Conservation (phyloP, 164 flowering plant species). For the grape (Vitis vinifera) region DNA sequence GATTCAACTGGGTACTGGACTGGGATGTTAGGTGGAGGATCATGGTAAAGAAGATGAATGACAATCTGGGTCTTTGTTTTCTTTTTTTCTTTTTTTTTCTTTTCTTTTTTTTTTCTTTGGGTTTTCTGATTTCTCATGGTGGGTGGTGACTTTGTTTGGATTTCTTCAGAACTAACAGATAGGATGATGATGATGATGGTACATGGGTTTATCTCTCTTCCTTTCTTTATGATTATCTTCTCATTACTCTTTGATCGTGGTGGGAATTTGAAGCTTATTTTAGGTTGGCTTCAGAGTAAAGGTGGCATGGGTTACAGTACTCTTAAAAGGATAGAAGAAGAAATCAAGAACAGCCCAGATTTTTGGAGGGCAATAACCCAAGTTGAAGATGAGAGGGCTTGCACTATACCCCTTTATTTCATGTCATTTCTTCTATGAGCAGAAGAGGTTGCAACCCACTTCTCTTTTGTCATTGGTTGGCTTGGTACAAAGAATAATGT, state of each 20-base stretch:
- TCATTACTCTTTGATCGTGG: conserved; percentile 13
- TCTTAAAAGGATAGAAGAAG: conserved; percentile 12
- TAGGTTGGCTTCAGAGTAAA: conserved; percentile 34
- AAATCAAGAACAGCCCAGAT: conserved; percentile 18
- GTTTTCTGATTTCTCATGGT: conserved; percentile 13
- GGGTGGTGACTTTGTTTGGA: conserved; percentile 33
- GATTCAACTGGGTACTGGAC: conserved; percentile 81
- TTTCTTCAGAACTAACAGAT: conserved; percentile 45
- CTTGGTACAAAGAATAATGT: conserved; percentile 20
- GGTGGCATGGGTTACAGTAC: conserved; percentile 4
- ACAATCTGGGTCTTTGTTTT: conserved; percentile 6
- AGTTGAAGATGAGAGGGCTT: conserved; percentile 10
- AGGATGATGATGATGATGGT: conserved; percentile 12
- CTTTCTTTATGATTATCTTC: neutral
- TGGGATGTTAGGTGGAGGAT: conserved; percentile 85
- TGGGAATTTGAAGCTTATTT: conserved; percentile 36
- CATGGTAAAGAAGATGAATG: conserved; percentile 49
- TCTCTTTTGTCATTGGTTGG: conserved; percentile 11
- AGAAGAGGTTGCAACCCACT: conserved; percentile 4
- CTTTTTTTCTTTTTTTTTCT: conserved; percentile 11
- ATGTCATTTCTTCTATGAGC: conserved; percentile 4
- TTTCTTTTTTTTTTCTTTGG: conserved; percentile 5
- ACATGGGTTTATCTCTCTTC: conserved; percentile 17
- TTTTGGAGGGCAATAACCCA: conserved; percentile 16
- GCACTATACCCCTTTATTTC: conserved; percentile 1